Evolutionary conservation across 192 early-diverging fungal genomes (phyloP), one percentile per base, ranked within the genome.

Genomic region (Phlyctochytrium arcticum): DNA sequence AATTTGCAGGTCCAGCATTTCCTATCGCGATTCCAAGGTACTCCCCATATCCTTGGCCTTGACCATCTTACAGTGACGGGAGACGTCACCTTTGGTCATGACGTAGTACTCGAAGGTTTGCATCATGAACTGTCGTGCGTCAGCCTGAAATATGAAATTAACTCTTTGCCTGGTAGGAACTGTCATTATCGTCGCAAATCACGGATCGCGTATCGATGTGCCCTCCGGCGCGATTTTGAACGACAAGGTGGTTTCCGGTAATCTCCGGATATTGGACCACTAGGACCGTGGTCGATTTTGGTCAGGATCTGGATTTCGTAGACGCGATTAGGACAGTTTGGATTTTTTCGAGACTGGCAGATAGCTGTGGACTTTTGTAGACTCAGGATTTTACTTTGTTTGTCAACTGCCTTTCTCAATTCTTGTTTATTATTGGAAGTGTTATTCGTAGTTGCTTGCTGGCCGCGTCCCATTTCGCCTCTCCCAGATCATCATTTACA

Each of bases 51-150:
- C 68, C 81, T 99, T 0, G 94, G 96, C 66, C 82, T 99, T 9
- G 96, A 99, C 72, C 96, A 99, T 69, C 72, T 99, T 49, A 98
- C 96, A 1, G 96, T 99, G 5, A 96, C 95, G 4, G 96, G 96
- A 29, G 95, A 97, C 75, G 96, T 99, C 24, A 89, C 88, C 19
- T 99, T 99, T 73, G 95, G 96, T 33, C 79, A 88, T 31, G 89
- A 93, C 62, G 94, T 98, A 29, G 82, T 90, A 6, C 78, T 99
- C n/a, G 81, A 65, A 56, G 63, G 63, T 62, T 51, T 33, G 31
- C 46, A 35, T 23, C 37, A 12, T 44, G 39, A n/a, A 19, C 19
- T 34, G 1, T n/a, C 23, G 1, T 1, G 9, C 55, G 30, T 53
- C 50, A 53, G 21, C 85, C 67, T 91, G 57, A 2, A 62, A 1